Conservation (phyloP, 2,329 filamentous ascomycete species). For the Dothideomycetes sp. region DNA sequence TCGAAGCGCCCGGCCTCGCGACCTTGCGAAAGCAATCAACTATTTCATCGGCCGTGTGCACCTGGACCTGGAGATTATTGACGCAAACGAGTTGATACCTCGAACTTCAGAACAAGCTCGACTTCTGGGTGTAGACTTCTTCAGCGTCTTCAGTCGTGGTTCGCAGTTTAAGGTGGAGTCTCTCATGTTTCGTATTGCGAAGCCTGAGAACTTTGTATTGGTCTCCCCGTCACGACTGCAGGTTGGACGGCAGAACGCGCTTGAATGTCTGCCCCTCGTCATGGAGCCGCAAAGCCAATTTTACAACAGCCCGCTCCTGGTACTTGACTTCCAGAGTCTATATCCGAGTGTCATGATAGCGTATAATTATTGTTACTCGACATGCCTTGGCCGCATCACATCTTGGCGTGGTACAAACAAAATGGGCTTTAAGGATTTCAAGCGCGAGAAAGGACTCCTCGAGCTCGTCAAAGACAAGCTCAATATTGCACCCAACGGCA, state of each 20-base stretch:
- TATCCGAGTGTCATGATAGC: constrained; percentile 99
- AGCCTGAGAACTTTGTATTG: constrained; percentile 87
- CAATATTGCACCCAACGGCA: constrained; percentile 89
- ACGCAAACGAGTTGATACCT: constrained; percentile 77
- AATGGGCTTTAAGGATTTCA: constrained; percentile 86
- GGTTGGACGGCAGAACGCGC: constrained; percentile 83
- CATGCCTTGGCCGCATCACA: constrained; percentile 75
- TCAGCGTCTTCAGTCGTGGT: constrained; percentile 85
- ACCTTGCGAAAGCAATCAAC: constrained; percentile 63
- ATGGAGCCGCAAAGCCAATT: constrained; percentile 97
- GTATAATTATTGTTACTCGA: constrained; percentile 98
- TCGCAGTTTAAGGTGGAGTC: constrained; percentile 99
- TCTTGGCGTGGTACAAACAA: constrained; percentile 88
- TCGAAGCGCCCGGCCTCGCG: constrained; percentile 52
- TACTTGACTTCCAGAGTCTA: constrained; percentile 90
- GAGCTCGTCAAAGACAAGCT: constrained; percentile 72
- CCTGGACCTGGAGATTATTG: constrained; percentile 81
- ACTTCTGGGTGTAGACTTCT: constrained; percentile 89
- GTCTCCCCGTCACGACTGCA: constrained; percentile 85
- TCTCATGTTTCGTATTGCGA: constrained; percentile 96
- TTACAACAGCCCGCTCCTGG: constrained; percentile 78
- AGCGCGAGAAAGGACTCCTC: constrained; percentile 62
- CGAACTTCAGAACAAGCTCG: constrained; percentile 91
- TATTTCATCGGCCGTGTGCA: constrained; percentile 69
- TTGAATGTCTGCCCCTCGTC: constrained; percentile 87